Conservation (phyloP, 345 rosid genomes). For the Populus deltoides region DNA sequence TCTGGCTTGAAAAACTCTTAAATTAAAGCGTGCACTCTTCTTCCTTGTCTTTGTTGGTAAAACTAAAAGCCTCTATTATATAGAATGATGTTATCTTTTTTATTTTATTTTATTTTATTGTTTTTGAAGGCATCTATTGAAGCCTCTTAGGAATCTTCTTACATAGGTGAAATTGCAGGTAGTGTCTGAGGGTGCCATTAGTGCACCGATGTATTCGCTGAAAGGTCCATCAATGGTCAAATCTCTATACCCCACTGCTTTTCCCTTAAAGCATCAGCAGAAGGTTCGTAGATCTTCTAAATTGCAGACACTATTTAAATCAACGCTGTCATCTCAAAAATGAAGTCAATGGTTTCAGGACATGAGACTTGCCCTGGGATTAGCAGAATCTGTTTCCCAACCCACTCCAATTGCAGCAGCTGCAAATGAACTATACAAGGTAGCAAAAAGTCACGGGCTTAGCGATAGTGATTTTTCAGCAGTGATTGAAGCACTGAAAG, state of each 20-base stretch:
- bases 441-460: constrained; percentile 76
- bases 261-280: constrained; percentile 93
- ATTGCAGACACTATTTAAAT: not conserved
- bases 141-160: not conserved
- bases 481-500: constrained; percentile 79
- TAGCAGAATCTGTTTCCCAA: constrained; percentile 89
- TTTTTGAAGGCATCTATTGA: too few relatives aligned
- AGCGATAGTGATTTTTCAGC: constrained; percentile 89
- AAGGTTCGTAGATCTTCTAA: constrained; percentile 52
- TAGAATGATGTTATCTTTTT: too few relatives aligned
- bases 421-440: constrained; percentile 81
- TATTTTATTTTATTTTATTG: too few relatives aligned
- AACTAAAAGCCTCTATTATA: too few relatives aligned
- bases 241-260: constrained; percentile 74
- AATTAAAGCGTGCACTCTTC: too few relatives aligned
- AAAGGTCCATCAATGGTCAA: constrained; percentile 88
- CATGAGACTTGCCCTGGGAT: constrained; percentile 77
- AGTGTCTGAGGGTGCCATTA: constrained; percentile 85
- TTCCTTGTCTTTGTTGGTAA: too few relatives aligned
- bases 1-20: too few relatives aligned
- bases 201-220: constrained; percentile 79
- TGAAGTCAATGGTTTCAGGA: constrained; percentile 47
- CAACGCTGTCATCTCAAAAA: not conserved
- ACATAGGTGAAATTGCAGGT: constrained; percentile 47
- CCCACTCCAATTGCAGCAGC: constrained; percentile 90